Evolutionary conservation across 2,329 filamentous ascomycete genomes (phyloP), one percentile per base, ranked within the genome.

Genomic region (Pseudonectria foliicola): DNA sequence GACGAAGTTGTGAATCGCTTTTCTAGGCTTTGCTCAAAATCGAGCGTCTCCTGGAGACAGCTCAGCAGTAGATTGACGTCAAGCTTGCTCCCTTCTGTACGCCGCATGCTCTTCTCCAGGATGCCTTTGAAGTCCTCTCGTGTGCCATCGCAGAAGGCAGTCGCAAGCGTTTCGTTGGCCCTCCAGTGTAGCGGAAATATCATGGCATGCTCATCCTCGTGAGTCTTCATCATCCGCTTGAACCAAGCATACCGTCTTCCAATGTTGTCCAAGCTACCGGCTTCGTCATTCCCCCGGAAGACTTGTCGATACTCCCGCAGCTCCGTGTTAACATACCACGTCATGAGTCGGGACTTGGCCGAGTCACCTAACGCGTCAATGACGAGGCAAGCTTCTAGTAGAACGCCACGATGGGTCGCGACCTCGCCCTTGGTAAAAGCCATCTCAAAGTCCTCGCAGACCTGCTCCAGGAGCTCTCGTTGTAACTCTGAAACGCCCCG

Each of bases 371-470:
- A 69, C 10, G 92, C 87, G 65, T 98, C 92, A 75, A 95, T 90
- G 25, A 98, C 90, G 44, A 85, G 68, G 57, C 92, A 96, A 1
- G 86, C 88, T 62, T 98, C 92, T 25, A 82, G 71, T 37, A 98
- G 71, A 57, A 82, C 80, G 11, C 70, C 74, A 46, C 77, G 79
- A 46, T 80, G 80, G 38, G 77, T 68, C 3, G 70, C 68, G 11
- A 95, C 79, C 61, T 96, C 90, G 14, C 79, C 81, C 61, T 90
- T 94, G 13, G 89, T 82, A 61, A 96, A 98, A 0, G 85, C 84
- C 39, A 95, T 75, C 67, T 98, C 92, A 56, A 98, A 98, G 61
- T 98, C 92, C 63, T 96, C 92, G 59, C 92, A 98, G n/a, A 98
- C 83, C 62, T 98, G 92, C 65, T 98, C 92, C 38, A 95, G 67